These are phyloP conservation scores for Diaporthe helianthi DNA, from an alignment of 2,329 filamentous ascomycete genomes.

Conservation along the genomic window DNA sequence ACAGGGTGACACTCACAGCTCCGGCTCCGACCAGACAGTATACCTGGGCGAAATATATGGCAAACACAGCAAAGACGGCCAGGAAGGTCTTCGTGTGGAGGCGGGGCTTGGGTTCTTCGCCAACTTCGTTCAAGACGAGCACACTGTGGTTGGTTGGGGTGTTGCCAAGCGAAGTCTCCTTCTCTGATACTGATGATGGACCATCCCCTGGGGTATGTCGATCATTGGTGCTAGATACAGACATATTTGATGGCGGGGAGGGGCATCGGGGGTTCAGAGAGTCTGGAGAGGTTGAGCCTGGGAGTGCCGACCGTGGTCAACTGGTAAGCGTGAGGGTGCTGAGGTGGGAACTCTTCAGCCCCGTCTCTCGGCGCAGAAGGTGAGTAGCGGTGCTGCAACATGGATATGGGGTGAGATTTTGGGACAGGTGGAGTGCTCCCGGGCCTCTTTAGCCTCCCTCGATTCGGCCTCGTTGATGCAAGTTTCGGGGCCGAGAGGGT, in stretches of 20 bases:
- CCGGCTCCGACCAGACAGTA: conserved; percentile 46
- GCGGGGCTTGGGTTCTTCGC: conserved; percentile 37
- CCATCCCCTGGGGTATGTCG: background rate
- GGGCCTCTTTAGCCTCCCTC: conserved; percentile 4
- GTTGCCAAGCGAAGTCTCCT: background rate
- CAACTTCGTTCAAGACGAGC: background rate
- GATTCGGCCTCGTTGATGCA: conserved; percentile 6
- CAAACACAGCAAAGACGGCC: conserved; percentile 44
- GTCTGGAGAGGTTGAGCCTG: background rate
- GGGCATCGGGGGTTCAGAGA: background rate
- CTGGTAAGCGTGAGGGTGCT: background rate
- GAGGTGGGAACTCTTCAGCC: background rate
- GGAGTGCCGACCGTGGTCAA: background rate
- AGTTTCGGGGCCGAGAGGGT: conserved; percentile 11
- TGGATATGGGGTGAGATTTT: conserved; percentile 16
- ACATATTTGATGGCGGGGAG: background rate
- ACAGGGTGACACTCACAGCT: conserved; percentile 40
- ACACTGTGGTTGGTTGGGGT: background rate
- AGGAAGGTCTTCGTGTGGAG: conserved; percentile 45
- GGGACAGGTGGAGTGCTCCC: conserved; percentile 9
- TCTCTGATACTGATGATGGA: conserved; percentile 11
- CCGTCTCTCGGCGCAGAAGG: background rate
- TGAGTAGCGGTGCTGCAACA: conserved; percentile 2
- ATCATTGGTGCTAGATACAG: background rate
- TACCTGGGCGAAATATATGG: conserved; percentile 48